A percentile compares a stretch with the other conserved stretches of the same genome.
Conservation (phyloP, 306 rosid species). For the Cucumis sativus region DNA sequence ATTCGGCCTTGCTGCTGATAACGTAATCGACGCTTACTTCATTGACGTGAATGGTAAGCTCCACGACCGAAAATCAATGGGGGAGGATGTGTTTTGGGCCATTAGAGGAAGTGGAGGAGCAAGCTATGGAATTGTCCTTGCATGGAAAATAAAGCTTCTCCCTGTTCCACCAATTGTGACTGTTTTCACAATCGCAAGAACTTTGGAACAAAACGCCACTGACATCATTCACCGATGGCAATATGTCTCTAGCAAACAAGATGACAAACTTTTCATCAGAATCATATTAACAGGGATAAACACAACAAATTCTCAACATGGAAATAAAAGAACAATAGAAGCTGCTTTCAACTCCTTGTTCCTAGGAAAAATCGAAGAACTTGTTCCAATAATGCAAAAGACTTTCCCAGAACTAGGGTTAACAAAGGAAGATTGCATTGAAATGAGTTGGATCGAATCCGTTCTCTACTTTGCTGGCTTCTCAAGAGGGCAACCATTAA, state of each 20-base stretch:
- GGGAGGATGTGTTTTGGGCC: conserved; percentile 17
- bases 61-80: conserved; percentile 13
- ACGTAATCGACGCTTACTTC: neutral
- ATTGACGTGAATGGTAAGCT: conserved; percentile 2
- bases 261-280: conserved; percentile 5
- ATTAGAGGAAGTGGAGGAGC: conserved; percentile 16
- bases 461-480: too few species aligned
- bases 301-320: neutral
- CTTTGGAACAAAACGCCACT: conserved; percentile 10
- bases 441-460: conserved; percentile 19
- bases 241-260: neutral
- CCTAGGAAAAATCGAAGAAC: conserved; percentile 7
- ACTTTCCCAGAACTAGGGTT: conserved; percentile 13
- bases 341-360: conserved; percentile 9
- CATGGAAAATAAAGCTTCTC: conserved; percentile 12
- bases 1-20: conserved; percentile 1
- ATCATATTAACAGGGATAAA: neutral
- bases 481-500: too few species aligned
- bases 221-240: conserved; percentile 10
- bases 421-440: neutral
- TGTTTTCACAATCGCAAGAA: neutral
- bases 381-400: conserved; percentile 7
- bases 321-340: neutral
- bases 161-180: conserved; percentile 13
- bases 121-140: conserved; percentile 7